Conservation (phyloP, 345 rosid species). For the Lumnitzera racemosa region DNA sequence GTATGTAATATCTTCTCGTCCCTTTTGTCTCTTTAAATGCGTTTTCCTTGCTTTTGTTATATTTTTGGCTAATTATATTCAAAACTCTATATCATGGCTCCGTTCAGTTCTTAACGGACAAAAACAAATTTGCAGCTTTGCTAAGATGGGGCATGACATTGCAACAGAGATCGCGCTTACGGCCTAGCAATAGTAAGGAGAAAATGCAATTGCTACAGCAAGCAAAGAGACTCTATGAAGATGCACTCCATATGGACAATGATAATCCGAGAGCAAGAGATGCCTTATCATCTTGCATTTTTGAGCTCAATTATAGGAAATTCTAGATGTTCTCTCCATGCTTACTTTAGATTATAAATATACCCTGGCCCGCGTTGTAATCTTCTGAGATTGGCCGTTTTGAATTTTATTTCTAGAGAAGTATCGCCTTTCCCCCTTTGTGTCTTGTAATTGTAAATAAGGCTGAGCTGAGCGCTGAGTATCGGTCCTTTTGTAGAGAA, state of each 20-base stretch:
- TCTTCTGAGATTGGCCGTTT: no score
- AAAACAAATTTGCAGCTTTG: constrained; percentile 35
- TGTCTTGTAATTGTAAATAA: no score
- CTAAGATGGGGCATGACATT: constrained; percentile 59
- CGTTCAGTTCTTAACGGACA: no score
- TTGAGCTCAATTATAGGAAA: constrained; percentile 39
- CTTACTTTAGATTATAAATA: not conserved
- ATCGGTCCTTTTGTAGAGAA: no score
- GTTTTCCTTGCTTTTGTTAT: no score
- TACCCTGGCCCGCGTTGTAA: no score
- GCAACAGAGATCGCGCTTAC: constrained; percentile 63
- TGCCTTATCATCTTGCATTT: constrained; percentile 44
- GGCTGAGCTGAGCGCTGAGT: no score
- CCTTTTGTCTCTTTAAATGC: no score
- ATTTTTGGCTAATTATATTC: no score
- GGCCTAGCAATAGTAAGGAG: constrained; percentile 43
- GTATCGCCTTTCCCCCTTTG: no score
- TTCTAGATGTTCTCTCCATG: constrained; percentile 1
- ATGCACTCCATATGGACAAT: constrained; percentile 53
- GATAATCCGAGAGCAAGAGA: constrained; percentile 39
- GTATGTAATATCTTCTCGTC: constrained; percentile 15
- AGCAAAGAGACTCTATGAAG: constrained; percentile 58
- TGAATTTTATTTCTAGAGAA: no score
- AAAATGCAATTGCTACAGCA: constrained; percentile 55
- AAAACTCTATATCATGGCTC: no score